These are phyloP conservation scores for Tolypocladium tropicale DNA, from an alignment of 2,329 filamentous ascomycete species.

Conservation along the genomic window DNA sequence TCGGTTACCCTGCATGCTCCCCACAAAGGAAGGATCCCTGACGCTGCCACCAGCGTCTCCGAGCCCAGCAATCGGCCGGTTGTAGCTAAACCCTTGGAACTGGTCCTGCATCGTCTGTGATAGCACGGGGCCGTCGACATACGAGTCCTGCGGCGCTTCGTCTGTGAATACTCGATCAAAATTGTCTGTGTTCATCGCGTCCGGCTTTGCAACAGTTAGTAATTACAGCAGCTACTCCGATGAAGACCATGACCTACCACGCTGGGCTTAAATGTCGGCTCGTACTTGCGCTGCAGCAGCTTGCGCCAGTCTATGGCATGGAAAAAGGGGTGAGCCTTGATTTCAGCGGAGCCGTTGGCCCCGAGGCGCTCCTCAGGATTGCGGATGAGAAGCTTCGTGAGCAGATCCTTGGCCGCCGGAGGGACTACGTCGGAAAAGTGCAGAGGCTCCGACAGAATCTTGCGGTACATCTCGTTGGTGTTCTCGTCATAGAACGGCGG, in stretches of 20 bases:
- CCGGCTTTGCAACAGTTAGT: slow-evolving; percentile 37
- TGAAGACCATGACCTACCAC: slow-evolving; percentile 59
- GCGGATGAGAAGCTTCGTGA: slow-evolving; percentile 84
- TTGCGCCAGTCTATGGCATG: slow-evolving; percentile 99
- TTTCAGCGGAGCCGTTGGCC: slow-evolving; percentile 88
- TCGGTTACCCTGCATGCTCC: slow-evolving; percentile 44
- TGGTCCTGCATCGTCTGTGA: slow-evolving; percentile 96
- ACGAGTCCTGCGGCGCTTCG: slow-evolving; percentile 84
- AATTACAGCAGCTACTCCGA: too few species aligned
- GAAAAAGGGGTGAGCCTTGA: slow-evolving; percentile 98
- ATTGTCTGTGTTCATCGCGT: slow-evolving; percentile 85
- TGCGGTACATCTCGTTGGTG: slow-evolving; percentile 98
- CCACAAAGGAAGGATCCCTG: slow-evolving; percentile 67
- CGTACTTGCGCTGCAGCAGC: slow-evolving; percentile 92
- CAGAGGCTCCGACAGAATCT: slow-evolving; percentile 91
- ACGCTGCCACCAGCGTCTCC: slow-evolving; percentile 91
- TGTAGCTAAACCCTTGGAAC: slow-evolving; percentile 95
- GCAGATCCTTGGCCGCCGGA: slow-evolving; percentile 81
- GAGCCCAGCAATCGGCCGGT: slow-evolving; percentile 84
- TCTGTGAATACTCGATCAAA: slow-evolving; percentile 89
- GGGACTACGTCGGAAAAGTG: slow-evolving; percentile 96
- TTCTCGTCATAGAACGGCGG: slow-evolving; percentile 99
- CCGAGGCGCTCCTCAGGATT: slow-evolving; percentile 84
- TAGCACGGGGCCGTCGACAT: slow-evolving; percentile 80
- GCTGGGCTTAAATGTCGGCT: slow-evolving; percentile 94